A percentile compares a stretch with the other conserved stretches of the same genome.
Conservation (phyloP, 768 basidiomycete species). For the Terana coerulea region DNA sequence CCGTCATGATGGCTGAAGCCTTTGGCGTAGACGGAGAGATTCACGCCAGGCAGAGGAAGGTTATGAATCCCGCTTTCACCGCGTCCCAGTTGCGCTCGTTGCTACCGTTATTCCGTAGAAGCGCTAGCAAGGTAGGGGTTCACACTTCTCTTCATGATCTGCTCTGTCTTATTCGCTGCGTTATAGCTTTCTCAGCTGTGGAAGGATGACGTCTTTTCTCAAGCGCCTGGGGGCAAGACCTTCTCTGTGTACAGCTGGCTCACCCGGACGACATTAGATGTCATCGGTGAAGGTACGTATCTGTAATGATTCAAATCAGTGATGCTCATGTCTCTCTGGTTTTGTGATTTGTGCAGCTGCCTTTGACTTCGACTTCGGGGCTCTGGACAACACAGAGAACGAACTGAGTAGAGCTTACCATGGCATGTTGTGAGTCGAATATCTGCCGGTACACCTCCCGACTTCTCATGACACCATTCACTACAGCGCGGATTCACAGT, state of each 20-base stretch:
- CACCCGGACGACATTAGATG: slow-evolving; percentile 34
- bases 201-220: slow-evolving; percentile 29
- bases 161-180: too few species aligned
- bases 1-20: too few species aligned
- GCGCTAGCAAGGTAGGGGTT: slow-evolving; percentile 19
- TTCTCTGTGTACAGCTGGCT: slow-evolving; percentile 29
- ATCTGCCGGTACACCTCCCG: not conserved
- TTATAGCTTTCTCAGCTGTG: slow-evolving; percentile 11
- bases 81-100: slow-evolving; percentile 23
- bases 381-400: not conserved
- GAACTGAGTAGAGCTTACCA: not conserved
- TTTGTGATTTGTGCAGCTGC: not conserved
- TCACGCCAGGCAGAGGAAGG: slow-evolving; percentile 30
- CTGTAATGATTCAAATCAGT: too few species aligned
- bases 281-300: slow-evolving; percentile 37
- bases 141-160: not conserved
- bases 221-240: slow-evolving; percentile 34
- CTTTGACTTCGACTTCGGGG: slow-evolving; percentile 35
- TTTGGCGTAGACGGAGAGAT: slow-evolving; percentile 13
- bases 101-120: slow-evolving; percentile 22
- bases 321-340: too few species aligned
- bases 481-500: slow-evolving; percentile 27
- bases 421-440: slow-evolving; percentile 16
- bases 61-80: slow-evolving; percentile 33
- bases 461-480: not conserved